These are phyloP conservation scores for Euphorbia corollata DNA, from an alignment of 441 rosid species.

Conservation along the genomic window DNA sequence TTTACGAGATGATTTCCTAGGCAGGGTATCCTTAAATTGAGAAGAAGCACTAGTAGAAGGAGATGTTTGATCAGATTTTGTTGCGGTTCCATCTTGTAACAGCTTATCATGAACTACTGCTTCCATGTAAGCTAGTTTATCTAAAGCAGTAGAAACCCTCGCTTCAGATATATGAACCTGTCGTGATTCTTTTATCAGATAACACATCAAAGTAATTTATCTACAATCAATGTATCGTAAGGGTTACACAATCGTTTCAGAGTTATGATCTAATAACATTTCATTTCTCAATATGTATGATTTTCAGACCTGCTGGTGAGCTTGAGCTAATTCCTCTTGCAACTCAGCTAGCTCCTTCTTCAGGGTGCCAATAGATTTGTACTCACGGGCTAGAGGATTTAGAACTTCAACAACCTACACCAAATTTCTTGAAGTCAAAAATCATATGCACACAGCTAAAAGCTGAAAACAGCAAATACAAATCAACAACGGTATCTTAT, in stretches of 20 bases:
- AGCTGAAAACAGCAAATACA: background rate
- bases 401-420: conserved; percentile 83
- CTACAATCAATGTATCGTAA: background rate
- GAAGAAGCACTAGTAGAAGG: conserved; percentile 42
- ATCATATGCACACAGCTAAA: background rate
- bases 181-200: conserved; percentile 22
- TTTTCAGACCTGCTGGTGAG: conserved; percentile 65
- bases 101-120: conserved; percentile 70
- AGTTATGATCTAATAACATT: too few species aligned
- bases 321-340: conserved; percentile 72
- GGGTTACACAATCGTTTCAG: background rate
- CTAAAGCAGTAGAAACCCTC: conserved; percentile 77
- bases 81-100: conserved; percentile 48
- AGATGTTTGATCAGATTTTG: conserved; percentile 36
- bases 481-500: background rate
- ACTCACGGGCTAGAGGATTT: conserved; percentile 89
- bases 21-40: conserved; percentile 30
- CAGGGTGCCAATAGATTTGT: conserved; percentile 79
- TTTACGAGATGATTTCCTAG: conserved; percentile 45
- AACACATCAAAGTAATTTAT: conserved; percentile 1
- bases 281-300: background rate
- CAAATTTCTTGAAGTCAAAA: conserved; percentile 21
- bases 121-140: conserved; percentile 91
- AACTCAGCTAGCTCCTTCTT: conserved; percentile 82
- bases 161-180: conserved; percentile 96